These are phyloP conservation scores for Ulota crispa DNA, from an alignment of 225 moss, liverwort and hornwort species.

Conservation along the genomic window DNA sequence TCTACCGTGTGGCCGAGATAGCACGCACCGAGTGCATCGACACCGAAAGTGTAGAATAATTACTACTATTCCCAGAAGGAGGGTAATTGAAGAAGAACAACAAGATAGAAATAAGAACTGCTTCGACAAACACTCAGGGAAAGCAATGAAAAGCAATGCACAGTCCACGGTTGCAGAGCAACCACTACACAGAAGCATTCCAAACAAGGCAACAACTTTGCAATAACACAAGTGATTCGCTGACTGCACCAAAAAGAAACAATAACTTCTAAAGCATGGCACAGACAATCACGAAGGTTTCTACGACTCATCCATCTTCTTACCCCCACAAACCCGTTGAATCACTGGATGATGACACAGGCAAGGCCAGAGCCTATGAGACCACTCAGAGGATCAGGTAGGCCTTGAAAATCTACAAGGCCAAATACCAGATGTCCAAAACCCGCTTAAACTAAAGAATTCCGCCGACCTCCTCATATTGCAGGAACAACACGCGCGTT, in stretches of 20 bases:
- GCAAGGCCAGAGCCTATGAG: slow-evolving; percentile 11
- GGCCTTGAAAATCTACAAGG: slow-evolving; percentile 14
- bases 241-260: background rate
- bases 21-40: slow-evolving; percentile 52
- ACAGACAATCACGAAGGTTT: background rate
- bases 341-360: slow-evolving; percentile 12
- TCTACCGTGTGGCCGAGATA: slow-evolving; percentile 37
- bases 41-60: slow-evolving; percentile 36
- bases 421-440: background rate
- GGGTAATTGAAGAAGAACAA: slow-evolving; percentile 26
- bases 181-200: slow-evolving; percentile 19
- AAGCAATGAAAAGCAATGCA: slow-evolving; percentile 23
- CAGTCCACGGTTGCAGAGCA: slow-evolving; percentile 6
- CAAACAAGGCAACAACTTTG: slow-evolving; percentile 18
- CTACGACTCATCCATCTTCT: background rate
- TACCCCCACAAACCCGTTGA: background rate
- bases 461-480: background rate
- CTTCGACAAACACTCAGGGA: slow-evolving; percentile 21
- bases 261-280: slow-evolving; percentile 16
- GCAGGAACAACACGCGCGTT: background rate
- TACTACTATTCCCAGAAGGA: slow-evolving; percentile 31
- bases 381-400: slow-evolving; percentile 11
- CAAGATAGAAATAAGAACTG: slow-evolving; percentile 30
- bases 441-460: background rate
- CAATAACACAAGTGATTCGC: slow-evolving; percentile 8